phyloP scores from a whole-genome alignment of 768 basidiomycete genomes.

The Kwoniella botswanensis region DNA sequence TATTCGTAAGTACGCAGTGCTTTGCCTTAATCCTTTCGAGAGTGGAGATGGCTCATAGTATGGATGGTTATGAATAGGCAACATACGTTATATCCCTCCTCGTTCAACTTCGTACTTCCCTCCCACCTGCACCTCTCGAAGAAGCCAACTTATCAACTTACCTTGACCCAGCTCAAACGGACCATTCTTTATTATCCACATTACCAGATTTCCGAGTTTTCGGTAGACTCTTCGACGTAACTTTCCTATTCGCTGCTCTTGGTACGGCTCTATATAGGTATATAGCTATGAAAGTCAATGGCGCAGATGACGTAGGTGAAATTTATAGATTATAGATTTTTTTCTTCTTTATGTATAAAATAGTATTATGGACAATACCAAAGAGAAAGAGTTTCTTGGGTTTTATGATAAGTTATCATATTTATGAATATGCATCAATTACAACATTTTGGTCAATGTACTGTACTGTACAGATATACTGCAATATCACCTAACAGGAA shows the following conservation, averaged over 20 bases:
- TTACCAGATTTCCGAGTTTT: constrained; percentile 56
- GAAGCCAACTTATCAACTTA: constrained; percentile 2
- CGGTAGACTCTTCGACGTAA: constrained; percentile 54
- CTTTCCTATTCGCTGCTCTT: constrained; percentile 47
- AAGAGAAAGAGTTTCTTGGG: neutral
- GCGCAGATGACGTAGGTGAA: constrained; percentile 44
- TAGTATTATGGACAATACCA: neutral
- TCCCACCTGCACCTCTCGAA: constrained; percentile 37
- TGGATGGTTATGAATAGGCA: constrained; percentile 30
- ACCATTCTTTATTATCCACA: constrained; percentile 48
- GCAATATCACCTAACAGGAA: neutral
- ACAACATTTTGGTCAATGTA: neutral
- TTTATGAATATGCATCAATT: neutral
- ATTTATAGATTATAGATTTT: constrained; percentile 31
- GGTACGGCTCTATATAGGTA: constrained; percentile 45
- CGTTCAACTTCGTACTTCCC: constrained; percentile 53
- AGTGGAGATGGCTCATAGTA: no score
- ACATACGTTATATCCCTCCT: constrained; percentile 56
- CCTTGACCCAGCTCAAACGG: constrained; percentile 13
- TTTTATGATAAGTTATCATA: neutral
- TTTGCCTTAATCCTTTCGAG: neutral
- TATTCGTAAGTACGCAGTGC: constrained; percentile 45
- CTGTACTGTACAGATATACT: constrained; percentile 1
- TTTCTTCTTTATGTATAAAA: neutral
- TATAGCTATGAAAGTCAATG: constrained; percentile 48